Evolutionary conservation across 1,284 basidiomycete species (phyloP).

Genomic region (Porogramme epimiltina): DNA sequence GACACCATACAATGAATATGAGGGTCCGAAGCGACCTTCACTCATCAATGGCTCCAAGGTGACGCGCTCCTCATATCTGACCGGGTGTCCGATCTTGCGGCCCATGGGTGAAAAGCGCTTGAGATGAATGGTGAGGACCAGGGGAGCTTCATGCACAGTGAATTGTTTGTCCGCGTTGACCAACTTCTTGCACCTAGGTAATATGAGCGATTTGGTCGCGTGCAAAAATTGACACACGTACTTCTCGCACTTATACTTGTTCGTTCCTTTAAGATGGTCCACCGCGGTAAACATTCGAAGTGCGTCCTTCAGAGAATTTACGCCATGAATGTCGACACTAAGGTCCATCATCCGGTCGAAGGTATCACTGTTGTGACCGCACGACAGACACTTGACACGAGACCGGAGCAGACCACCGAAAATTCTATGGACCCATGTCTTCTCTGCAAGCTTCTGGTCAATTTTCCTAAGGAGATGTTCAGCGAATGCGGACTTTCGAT

Average conservation of each 20-base stretch:
- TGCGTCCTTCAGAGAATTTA: constrained; percentile 70
- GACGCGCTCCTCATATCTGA: constrained; percentile 83
- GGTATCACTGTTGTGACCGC: constrained; percentile 91
- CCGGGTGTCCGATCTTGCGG: constrained; percentile 77
- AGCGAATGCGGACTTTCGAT: background rate
- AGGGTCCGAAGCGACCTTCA: constrained; percentile 70
- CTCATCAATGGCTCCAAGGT: constrained; percentile 85
- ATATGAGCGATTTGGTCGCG: background rate
- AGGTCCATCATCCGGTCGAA: constrained; percentile 96
- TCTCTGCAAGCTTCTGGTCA: constrained; percentile 80
- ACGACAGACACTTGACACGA: constrained; percentile 87
- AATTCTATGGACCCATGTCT: constrained; percentile 92
- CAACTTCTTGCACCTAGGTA: constrained; percentile 81
- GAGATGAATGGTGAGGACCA: constrained; percentile 93
- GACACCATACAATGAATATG: constrained; percentile 90
- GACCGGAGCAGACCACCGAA: constrained; percentile 95
- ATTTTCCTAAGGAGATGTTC: constrained; percentile 58
- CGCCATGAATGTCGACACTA: constrained; percentile 82
- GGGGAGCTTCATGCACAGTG: constrained; percentile 85
- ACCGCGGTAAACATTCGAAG: constrained; percentile 82
- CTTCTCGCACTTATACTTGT: constrained; percentile 99
- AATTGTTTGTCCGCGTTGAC: constrained; percentile 90
- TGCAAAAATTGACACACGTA: constrained; percentile 34
- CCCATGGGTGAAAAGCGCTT: constrained; percentile 95
- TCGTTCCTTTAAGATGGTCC: constrained; percentile 85